Evolutionary conservation across 768 basidiomycete species (phyloP).

Genomic region (Artomyces pyxidatus): DNA sequence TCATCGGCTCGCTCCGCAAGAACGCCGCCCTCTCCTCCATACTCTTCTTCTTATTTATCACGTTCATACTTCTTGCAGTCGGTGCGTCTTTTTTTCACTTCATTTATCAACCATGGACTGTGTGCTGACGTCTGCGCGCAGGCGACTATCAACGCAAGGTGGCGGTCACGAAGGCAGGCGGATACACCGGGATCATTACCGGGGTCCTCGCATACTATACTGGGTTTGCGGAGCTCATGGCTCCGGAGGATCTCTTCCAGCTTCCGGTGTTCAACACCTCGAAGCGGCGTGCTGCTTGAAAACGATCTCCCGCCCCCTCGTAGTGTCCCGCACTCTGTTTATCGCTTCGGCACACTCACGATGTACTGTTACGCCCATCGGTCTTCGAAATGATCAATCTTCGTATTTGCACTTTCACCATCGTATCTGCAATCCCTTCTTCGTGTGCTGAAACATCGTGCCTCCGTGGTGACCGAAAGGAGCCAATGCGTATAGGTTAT

Average conservation of each 20-base stretch:
- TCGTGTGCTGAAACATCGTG: no score
- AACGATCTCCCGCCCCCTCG: no score
- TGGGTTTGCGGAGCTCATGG: slow-evolving; percentile 35
- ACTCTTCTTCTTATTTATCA: slow-evolving; percentile 46
- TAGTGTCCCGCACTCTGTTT: no score
- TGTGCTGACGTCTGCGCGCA: neutral
- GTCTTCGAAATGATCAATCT: no score
- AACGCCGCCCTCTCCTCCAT: slow-evolving; percentile 41
- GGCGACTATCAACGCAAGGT: neutral
- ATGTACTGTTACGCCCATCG: no score
- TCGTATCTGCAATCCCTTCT: no score
- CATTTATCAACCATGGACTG: slow-evolving; percentile 34
- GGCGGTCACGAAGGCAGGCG: slow-evolving; percentile 29
- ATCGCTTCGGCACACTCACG: no score
- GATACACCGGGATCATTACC: slow-evolving; percentile 36
- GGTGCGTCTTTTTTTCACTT: slow-evolving; percentile 22
- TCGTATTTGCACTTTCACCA: no score
- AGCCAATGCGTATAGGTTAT: no score
- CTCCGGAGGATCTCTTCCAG: slow-evolving; percentile 28
- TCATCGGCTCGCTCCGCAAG: slow-evolving; percentile 43
- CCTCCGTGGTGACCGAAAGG: no score
- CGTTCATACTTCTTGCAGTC: slow-evolving; percentile 40
- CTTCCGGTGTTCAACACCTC: no score
- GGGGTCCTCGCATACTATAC: slow-evolving; percentile 40
- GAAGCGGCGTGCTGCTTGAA: no score